Evolutionary conservation across 768 basidiomycete genomes (phyloP), one percentile per base, ranked within the genome.

Genomic region (Leccinellum rugosiceps): DNA sequence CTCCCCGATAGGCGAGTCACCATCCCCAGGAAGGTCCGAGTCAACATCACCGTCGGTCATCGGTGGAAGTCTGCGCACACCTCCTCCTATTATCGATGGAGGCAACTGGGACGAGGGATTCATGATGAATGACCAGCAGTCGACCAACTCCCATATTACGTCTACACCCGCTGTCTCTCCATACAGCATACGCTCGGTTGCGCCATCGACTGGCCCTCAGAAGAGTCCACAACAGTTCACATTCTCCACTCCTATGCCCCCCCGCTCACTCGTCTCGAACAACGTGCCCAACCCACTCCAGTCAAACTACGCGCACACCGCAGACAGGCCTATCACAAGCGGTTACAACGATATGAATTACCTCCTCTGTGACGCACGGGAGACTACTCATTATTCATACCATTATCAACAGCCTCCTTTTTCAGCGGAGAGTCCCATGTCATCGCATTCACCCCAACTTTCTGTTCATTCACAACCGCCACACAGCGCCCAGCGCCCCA

Each of bases 1-100:
- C 35, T 88, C 88, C 4, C 88, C 88, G n/a, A 75, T 79, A 19
- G 76, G 77, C 30, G 74, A 82, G 19, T 76, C 83, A 4, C 77
- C 79, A 50, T 76, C 81, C 58, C 74, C 74, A 63, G 66, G 69
- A 60, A 68, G 71, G 58, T 74, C 71, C n/a, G 72, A 72, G 50
- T 72, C 71, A 4, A 62, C 69, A 56, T 72, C 71, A 35, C 71
- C 71, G 25, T 73, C 72, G 32, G 63, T 72, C 56, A 72, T 72
- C 52, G 67, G 69, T 28, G 62, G 64, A 21, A 68, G 53, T 49
- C 28, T 72, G 43, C 72, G 72, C n/a, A 73, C 69, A 13, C 70
- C 83, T 25, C 76, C 80, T 25, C 76, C 80, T 38, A 78, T 80
- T 53, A 78, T 81, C 51, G 82, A 83, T 61, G 70, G 75, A 48